These are phyloP conservation scores for Trypanosoma vivax DNA, from an alignment of 208 protist genomes.

Conservation along the genomic window DNA sequence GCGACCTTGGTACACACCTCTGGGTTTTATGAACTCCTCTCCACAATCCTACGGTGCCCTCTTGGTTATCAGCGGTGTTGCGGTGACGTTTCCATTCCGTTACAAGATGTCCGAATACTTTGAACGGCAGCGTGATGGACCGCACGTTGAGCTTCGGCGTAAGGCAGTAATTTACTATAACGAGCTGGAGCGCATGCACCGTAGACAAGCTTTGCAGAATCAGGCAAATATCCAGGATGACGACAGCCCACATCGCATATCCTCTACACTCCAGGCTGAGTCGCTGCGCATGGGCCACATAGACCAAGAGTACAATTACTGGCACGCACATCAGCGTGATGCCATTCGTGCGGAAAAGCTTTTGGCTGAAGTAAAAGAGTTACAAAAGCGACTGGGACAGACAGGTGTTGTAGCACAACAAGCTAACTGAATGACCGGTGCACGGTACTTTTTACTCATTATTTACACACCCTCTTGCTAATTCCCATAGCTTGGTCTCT, in stretches of 20 bases:
- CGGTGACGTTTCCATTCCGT: slow-evolving; percentile 54
- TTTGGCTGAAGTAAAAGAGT: slow-evolving; percentile 68
- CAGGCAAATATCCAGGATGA: slow-evolving; percentile 68
- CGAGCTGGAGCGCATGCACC: slow-evolving; percentile 84
- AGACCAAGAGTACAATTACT: slow-evolving; percentile 84
- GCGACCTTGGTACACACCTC: slow-evolving; percentile 78
- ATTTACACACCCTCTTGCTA: too few relatives aligned
- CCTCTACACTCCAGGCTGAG: slow-evolving; percentile 37
- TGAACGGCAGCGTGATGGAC: slow-evolving; percentile 70
- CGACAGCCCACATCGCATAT: slow-evolving; percentile 44
- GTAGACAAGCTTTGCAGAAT: slow-evolving; percentile 75
- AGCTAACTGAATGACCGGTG: too few relatives aligned
- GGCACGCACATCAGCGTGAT: slow-evolving; percentile 79
- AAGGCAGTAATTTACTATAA: slow-evolving; percentile 83
- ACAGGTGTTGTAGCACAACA: neutral
- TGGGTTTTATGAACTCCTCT: slow-evolving; percentile 75
- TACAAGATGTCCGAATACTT: slow-evolving; percentile 84
- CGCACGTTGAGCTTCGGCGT: slow-evolving; percentile 65
- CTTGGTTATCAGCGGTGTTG: slow-evolving; percentile 26
- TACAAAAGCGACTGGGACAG: slow-evolving; percentile 32
- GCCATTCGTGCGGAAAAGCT: slow-evolving; percentile 80
- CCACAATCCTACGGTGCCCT: slow-evolving; percentile 57
- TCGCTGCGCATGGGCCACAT: slow-evolving; percentile 46
- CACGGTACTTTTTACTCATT: neutral
- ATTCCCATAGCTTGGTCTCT: too few relatives aligned